phyloP scores from a whole-genome alignment of 2,329 filamentous ascomycete species.

The Akanthomyces muscarius region DNA sequence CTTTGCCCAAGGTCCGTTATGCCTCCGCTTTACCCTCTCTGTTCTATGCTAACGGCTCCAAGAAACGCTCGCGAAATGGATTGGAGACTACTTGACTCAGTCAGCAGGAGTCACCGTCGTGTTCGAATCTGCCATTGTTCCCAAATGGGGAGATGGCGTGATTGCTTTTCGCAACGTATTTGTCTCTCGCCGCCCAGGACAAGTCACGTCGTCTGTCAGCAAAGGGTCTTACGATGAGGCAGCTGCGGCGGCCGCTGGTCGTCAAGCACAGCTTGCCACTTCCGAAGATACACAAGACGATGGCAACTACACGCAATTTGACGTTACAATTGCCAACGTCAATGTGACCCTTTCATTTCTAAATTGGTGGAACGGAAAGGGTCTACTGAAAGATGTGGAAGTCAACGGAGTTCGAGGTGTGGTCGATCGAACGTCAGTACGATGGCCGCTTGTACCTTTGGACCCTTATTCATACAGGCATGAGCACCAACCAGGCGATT shows the following conservation, averaged over 20 bases:
- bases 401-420: slow-evolving; percentile 91
- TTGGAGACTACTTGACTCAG: slow-evolving; percentile 92
- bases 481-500: slow-evolving; percentile 85
- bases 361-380: slow-evolving; percentile 99
- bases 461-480: slow-evolving; percentile 87
- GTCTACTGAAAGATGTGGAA: slow-evolving; percentile 84
- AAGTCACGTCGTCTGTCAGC: slow-evolving; percentile 74
- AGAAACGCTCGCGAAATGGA: slow-evolving; percentile 90
- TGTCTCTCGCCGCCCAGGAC: slow-evolving; percentile 84
- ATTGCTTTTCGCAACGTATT: slow-evolving; percentile 97
- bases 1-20: slow-evolving; percentile 75
- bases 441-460: slow-evolving; percentile 58
- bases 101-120: slow-evolving; percentile 91
- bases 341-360: slow-evolving; percentile 95
- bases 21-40: not conserved
- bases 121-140: slow-evolving; percentile 96
- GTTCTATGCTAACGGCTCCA: slow-evolving; percentile 21
- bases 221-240: slow-evolving; percentile 90
- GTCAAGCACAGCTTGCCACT: slow-evolving; percentile 40
- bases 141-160: slow-evolving; percentile 90
- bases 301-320: slow-evolving; percentile 96
- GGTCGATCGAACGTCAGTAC: slow-evolving; percentile 80
- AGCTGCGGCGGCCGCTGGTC: slow-evolving; percentile 74
- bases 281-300: slow-evolving; percentile 68
- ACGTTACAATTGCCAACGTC: slow-evolving; percentile 89